Percentiles rank a stretch among this genome's conserved stretches.
These are phyloP conservation scores for Microsporum audouinii DNA, from an alignment of 2,329 filamentous ascomycete genomes.

Conservation along the genomic window DNA sequence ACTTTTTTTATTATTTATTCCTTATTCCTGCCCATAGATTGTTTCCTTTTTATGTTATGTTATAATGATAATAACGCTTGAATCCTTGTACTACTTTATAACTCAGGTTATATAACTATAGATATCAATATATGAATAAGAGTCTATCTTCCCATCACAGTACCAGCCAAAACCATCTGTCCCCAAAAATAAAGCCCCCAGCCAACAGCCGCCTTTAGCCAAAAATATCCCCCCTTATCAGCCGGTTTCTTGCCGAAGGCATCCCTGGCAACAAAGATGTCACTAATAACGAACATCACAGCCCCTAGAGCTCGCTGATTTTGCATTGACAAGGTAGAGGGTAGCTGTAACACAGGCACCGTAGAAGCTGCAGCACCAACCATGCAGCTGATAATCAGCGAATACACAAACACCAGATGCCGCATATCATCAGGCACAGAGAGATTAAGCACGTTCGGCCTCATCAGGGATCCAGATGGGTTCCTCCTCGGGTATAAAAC, in stretches of 20 bases:
- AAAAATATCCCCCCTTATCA: slow-evolving; percentile 10
- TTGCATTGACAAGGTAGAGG: slow-evolving; percentile 6
- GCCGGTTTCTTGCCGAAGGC: slow-evolving; percentile 17
- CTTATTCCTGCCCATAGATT: background rate
- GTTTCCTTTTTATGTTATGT: background rate
- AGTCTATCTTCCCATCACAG: slow-evolving; percentile 3
- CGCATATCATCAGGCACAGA: slow-evolving; percentile 19
- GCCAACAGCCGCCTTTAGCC: slow-evolving; percentile 14
- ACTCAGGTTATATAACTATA: background rate
- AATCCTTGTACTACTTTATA: background rate
- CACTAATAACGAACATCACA: slow-evolving; percentile 23
- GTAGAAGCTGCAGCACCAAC: slow-evolving; percentile 20
- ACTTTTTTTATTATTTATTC: background rate
- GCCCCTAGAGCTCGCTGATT: slow-evolving; percentile 20
- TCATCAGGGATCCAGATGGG: background rate
- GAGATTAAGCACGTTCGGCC: slow-evolving; percentile 19
- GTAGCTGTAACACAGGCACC: slow-evolving; percentile 1
- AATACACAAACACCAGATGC: slow-evolving; percentile 18
- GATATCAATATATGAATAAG: background rate
- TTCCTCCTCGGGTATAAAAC: slow-evolving; percentile 18
- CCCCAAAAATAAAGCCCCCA: slow-evolving; percentile 23
- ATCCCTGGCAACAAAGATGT: slow-evolving; percentile 24
- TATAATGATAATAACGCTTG: background rate
- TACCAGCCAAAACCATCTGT: slow-evolving; percentile 21
- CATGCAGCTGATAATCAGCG: slow-evolving; percentile 21